Evolutionary conservation across 768 basidiomycete species (phyloP).

Genomic region (Xerocomellus intermedius): DNA sequence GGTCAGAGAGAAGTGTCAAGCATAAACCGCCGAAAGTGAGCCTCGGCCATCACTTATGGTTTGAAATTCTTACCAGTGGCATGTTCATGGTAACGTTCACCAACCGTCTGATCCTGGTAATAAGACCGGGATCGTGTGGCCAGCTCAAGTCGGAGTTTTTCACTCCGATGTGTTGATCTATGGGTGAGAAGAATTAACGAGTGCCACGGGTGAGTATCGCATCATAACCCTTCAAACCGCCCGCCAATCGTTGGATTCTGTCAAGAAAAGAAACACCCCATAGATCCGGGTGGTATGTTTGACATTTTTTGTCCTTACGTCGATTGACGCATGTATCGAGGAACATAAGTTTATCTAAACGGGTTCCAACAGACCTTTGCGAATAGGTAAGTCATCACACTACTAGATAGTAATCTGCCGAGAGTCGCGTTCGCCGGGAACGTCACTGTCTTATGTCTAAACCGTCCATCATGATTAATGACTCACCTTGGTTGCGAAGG

Average conservation of each 20-base stretch:
- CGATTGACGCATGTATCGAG: background rate
- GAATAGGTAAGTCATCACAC: background rate
- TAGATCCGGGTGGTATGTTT: too few species aligned
- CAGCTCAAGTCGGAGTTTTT: background rate
- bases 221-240: too few species aligned
- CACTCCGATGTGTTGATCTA: background rate
- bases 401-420: background rate
- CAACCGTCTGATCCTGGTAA: background rate
- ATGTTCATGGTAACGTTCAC: background rate
- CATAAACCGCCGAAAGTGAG: background rate
- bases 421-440: background rate
- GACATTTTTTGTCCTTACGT: background rate
- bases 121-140: background rate
- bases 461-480: background rate
- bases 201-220: background rate
- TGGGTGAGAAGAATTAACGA: background rate
- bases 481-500: background rate
- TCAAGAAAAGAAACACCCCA: background rate
- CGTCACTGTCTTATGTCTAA: background rate
- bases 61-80: background rate
- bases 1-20: background rate
- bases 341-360: background rate
- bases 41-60: background rate
- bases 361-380: background rate
- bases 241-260: background rate